phyloP scores from a whole-genome alignment of 1,284 basidiomycete species.

The Cryptococcus floricola region DNA sequence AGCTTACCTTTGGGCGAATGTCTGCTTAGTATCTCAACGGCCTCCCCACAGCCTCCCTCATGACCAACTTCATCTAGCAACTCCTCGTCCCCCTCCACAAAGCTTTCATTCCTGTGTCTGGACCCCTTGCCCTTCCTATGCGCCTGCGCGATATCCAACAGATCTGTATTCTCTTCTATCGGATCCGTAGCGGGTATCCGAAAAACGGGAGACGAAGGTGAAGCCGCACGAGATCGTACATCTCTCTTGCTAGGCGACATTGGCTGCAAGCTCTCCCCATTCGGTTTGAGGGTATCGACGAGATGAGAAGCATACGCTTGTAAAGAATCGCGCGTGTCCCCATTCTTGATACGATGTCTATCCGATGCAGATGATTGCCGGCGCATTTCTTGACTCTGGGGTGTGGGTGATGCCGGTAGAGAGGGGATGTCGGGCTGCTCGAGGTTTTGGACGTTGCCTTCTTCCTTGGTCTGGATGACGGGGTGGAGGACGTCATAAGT shows the following conservation, averaged over 20 bases:
- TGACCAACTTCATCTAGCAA: conserved; percentile 52
- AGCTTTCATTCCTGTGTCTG: conserved; percentile 15
- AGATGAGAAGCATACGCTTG: conserved; percentile 36
- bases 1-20: conserved; percentile 76
- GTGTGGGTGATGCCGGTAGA: not conserved
- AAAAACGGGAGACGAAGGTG: conserved; percentile 4
- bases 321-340: conserved; percentile 20
- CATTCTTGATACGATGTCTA: conserved; percentile 8
- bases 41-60: conserved; percentile 72
- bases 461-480: conserved; percentile 48
- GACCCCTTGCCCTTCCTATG: not conserved
- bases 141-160: conserved; percentile 4
- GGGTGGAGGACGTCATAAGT: conserved; percentile 46
- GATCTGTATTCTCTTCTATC: not conserved
- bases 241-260: conserved; percentile 12
- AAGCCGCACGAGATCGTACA: not conserved
- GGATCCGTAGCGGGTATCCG: not conserved
- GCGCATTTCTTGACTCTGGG: not conserved
- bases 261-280: not conserved
- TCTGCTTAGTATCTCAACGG: conserved; percentile 82
- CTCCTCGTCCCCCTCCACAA: conserved; percentile 38
- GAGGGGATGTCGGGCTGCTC: not conserved
- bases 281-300: conserved; percentile 21
- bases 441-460: conserved; percentile 22
- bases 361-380: conserved; percentile 8